Percentiles rank a stretch among this genome's conserved stretches.
Conservation (phyloP, 331 rosid genomes). For the Malus hybrid region DNA sequence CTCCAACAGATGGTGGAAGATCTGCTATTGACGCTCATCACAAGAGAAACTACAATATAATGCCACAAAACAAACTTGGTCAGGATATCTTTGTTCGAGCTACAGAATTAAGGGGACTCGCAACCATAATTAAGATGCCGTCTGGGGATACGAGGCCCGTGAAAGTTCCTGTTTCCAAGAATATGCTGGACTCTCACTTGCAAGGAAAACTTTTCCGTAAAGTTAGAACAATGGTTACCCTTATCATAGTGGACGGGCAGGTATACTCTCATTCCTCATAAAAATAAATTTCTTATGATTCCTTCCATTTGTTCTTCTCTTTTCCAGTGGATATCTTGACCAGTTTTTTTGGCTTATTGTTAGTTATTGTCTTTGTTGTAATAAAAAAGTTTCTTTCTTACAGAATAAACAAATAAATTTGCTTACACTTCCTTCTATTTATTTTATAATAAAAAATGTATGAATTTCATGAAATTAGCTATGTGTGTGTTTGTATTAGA, state of each 20-base stretch:
- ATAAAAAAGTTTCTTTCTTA: neutral
- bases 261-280: conserved; percentile 23
- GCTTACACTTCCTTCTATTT: neutral
- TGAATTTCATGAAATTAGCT: neutral
- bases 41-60: conserved; percentile 60
- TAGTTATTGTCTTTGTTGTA: neutral
- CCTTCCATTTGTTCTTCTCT: neutral
- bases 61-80: conserved; percentile 95
- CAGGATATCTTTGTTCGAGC: conserved; percentile 91
- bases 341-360: neutral
- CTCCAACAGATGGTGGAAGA: conserved; percentile 55
- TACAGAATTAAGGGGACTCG: conserved; percentile 72
- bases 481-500: neutral
- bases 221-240: conserved; percentile 63
- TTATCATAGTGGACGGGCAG: conserved; percentile 74
- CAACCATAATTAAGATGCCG: conserved; percentile 68
- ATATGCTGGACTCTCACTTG: conserved; percentile 88
- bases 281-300: neutral
- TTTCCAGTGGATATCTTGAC: neutral
- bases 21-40: conserved; percentile 44
- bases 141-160: conserved; percentile 88
- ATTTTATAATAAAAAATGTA: neutral
- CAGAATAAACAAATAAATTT: neutral
- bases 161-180: conserved; percentile 86
- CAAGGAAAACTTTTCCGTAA: conserved; percentile 48